Base-by-base conservation (phyloP, 257 asterid genomes). In the Eustoma russellianum region DNA sequence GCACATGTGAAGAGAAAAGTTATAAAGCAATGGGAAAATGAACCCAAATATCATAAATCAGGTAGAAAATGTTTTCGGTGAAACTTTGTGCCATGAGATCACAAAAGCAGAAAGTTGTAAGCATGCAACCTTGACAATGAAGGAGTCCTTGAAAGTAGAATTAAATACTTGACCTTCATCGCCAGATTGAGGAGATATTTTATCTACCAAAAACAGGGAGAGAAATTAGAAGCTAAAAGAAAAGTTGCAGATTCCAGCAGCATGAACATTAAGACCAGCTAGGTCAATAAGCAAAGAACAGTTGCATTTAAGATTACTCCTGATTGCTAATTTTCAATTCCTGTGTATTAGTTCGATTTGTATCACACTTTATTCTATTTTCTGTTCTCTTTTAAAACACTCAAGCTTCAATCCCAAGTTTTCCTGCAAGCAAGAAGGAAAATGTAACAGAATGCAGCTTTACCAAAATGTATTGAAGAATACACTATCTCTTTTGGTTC, bases 71-170 rank as follows among this genome's bases (percentile, higher is more conserved):
- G 46, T 44, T 7, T 24, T 50, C 5, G 24, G 34, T 2, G 40
- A 11, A 11, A 14, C 1, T 65, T 15, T 17, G 33, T 17, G 13
- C 28, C 16, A n/a, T n/a, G n/a, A n/a, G n/a, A n/a, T n/a, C n/a
- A n/a, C n/a, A n/a, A n/a, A n/a, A n/a, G n/a, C n/a, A 33, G 12
- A 11, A 45, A 11, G 34, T 30, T 60, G 44, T 60, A 10, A 48
- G 43, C 5, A 40, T 46, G 64, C 77, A 84, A 91, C 97, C 98
- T 91, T 75, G 98, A 87, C 77, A 91, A 71, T 62, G 97, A 91
- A 66, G 98, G 98, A 64, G 98, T 91, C 76, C 98, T 97, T 15
- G 98, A 91, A 18, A 91, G 73, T 57, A 91, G 85, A 77, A 91
- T 76, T 58, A 84, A 79, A 75, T 84, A 95, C 65, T 85, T 82